phyloP scores from a whole-genome alignment of 2,329 filamentous ascomycete genomes.

The Stagonosporopsis chrysanthemi region DNA sequence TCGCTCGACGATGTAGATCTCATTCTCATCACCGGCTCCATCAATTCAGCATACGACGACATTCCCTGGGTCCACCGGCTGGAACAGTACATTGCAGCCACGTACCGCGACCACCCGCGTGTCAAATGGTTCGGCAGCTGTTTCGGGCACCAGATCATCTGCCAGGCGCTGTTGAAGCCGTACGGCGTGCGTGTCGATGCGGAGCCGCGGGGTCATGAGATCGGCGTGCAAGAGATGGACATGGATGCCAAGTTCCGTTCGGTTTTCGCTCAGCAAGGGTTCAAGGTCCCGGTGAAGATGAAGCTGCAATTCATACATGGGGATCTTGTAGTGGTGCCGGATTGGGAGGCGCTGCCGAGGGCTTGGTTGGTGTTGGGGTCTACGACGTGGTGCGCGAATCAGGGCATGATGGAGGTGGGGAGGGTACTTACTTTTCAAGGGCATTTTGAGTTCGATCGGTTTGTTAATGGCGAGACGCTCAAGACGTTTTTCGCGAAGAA shows the following conservation, averaged over 20 bases:
- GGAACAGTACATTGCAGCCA: conserved; percentile 38
- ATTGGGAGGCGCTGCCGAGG: conserved; percentile 21
- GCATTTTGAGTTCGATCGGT: conserved; percentile 55
- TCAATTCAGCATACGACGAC: conserved; percentile 41
- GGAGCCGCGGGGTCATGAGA: conserved; percentile 38
- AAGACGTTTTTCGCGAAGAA: conserved; percentile 46
- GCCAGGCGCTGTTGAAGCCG: conserved; percentile 47
- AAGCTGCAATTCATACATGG: conserved; percentile 52
- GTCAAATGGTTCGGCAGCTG: conserved; percentile 55
- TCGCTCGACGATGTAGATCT: conserved; percentile 43
- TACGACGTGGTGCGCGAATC: conserved; percentile 47
- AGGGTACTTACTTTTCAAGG: conserved; percentile 54
- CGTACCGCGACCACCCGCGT: conserved; percentile 39
- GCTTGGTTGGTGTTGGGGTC: conserved; percentile 33
- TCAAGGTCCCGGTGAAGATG: conserved; percentile 22
- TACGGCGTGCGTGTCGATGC: conserved; percentile 38
- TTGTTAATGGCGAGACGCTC: conserved; percentile 51
- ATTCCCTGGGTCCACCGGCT: conserved; percentile 36
- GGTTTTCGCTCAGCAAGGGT: not conserved
- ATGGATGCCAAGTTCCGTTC: conserved; percentile 24
- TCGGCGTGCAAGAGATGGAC: conserved; percentile 35
- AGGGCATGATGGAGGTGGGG: conserved; percentile 51
- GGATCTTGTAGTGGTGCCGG: conserved; percentile 38
- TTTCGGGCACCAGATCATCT: conserved; percentile 55
- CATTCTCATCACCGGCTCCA: conserved; percentile 53